phyloP scores from a whole-genome alignment of 2,329 filamentous ascomycete species.

The Eutypa lata region DNA sequence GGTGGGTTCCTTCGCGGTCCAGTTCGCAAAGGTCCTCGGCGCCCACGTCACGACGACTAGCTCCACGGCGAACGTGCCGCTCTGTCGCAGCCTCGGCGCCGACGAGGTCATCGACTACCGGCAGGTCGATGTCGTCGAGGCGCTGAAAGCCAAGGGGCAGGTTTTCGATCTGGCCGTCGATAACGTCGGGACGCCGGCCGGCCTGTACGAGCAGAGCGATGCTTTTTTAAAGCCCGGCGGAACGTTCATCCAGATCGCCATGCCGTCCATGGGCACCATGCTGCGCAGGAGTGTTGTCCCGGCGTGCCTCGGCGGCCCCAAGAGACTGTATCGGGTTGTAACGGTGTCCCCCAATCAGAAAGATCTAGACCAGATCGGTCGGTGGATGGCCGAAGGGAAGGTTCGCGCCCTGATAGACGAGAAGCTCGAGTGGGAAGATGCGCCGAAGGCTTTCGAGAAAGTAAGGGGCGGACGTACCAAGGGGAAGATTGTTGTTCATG shows the following conservation, averaged over 20 bases:
- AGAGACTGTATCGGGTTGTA: slow-evolving; percentile 33
- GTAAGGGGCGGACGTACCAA: too few relatives aligned
- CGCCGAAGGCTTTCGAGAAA: too few relatives aligned
- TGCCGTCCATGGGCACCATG: slow-evolving; percentile 21
- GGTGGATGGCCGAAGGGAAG: slow-evolving; percentile 57
- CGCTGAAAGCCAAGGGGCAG: slow-evolving; percentile 43
- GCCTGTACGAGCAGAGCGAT: slow-evolving; percentile 52
- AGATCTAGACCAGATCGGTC: slow-evolving; percentile 46
- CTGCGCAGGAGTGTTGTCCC: too few relatives aligned
- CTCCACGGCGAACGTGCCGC: slow-evolving; percentile 52
- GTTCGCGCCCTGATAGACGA: slow-evolving; percentile 55
- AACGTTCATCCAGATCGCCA: slow-evolving; percentile 51
- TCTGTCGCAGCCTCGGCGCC: slow-evolving; percentile 58
- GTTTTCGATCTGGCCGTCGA: slow-evolving; percentile 55
- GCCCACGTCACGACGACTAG: slow-evolving; percentile 59
- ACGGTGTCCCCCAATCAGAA: slow-evolving; percentile 32
- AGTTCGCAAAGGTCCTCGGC: slow-evolving; percentile 60
- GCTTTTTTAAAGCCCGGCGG: slow-evolving; percentile 47
- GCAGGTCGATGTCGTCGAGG: slow-evolving; percentile 41
- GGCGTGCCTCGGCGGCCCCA: slow-evolving; percentile 35
- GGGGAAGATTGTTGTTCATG: too few relatives aligned
- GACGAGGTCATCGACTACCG: slow-evolving; percentile 63
- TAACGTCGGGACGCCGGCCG: slow-evolving; percentile 49
- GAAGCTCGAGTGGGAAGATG: slow-evolving; percentile 37
- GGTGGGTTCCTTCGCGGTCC: slow-evolving; percentile 57